Percentiles rank a stretch among this genome's conserved stretches.
Evolutionary conservation across 768 basidiomycete species (phyloP).

Genomic region (Gloeophyllum trabeum): DNA sequence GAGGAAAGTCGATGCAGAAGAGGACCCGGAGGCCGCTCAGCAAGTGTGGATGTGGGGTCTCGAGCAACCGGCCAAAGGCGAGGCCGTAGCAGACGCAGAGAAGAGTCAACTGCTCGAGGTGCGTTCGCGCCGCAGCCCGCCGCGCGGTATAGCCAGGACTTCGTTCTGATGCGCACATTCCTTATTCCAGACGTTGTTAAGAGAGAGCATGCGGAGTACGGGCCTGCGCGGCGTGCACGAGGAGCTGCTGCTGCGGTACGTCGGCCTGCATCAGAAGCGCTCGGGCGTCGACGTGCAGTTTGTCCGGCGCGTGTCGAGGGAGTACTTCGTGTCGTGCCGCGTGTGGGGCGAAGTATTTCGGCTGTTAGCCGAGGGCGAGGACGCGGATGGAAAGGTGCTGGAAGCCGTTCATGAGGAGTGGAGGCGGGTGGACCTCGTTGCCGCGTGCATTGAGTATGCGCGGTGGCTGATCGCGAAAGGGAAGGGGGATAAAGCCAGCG

Average conservation of each 20-base stretch:
- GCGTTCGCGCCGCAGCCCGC: background rate
- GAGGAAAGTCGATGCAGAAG: slow-evolving; percentile 12
- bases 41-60: slow-evolving; percentile 48
- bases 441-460: slow-evolving; percentile 33
- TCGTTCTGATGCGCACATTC: background rate
- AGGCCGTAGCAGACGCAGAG: background rate
- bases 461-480: slow-evolving; percentile 32
- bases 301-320: slow-evolving; percentile 18
- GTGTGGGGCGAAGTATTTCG: slow-evolving; percentile 35
- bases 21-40: slow-evolving; percentile 20
- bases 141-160: background rate
- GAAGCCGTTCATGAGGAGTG: slow-evolving; percentile 30
- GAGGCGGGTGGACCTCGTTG: slow-evolving; percentile 24
- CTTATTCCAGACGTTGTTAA: slow-evolving; percentile 25
- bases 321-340: slow-evolving; percentile 28
- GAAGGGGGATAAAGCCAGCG: slow-evolving; percentile 27
- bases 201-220: slow-evolving; percentile 33
- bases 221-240: slow-evolving; percentile 30
- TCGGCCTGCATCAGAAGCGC: slow-evolving; percentile 17
- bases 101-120: slow-evolving; percentile 11
- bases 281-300: slow-evolving; percentile 10
- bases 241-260: slow-evolving; percentile 34
- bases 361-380: slow-evolving; percentile 13
- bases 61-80: slow-evolving; percentile 10
- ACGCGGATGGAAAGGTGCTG: slow-evolving; percentile 17